Base-by-base conservation (phyloP, 2,329 filamentous ascomycete species). In the Sporothrix brunneoviolacea region DNA sequence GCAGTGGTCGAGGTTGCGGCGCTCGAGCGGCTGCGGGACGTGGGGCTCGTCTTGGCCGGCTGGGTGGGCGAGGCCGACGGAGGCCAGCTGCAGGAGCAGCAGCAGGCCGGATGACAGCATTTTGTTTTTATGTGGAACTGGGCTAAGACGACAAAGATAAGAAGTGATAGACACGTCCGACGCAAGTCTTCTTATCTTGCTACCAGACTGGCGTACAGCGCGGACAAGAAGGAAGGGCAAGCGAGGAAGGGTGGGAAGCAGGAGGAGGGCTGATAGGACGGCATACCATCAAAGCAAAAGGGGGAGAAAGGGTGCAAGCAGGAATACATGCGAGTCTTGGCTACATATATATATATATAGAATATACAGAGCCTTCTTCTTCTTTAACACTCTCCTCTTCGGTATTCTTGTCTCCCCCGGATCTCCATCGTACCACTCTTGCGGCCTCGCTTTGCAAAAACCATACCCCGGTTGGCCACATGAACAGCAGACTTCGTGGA, bases 1-100 rank as follows among this genome's bases (percentile, higher is more conserved):
- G 58, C 62, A 64, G 58, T 64, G 62, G 51, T 58, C 54, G 9
- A 64, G 60, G 5, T 58, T 60, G 51, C 59, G 60, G 45, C 58
- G 58, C 48, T 63, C 57, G 22, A 62, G 54, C 3, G 60, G 59
- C 16, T 59, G 54, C 39, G 57, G 57, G 19, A 60, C 55, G 47
- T 57, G 50, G 41, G 43, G 21, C 27, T 51, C 48, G 2, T 33
- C 41, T 15, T 62, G 58, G 54, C 57, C 55, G 45, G 59, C 60
- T 12, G 61, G 61, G 30, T 64, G 62, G 39, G 57, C 62, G 9
- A 59, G 21, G 15, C 43, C 56, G 33, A 59, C 41, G 18, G 59
- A 50, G 21, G 57, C 56, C 7, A 59, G 59, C 48, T 62, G 59
- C 53, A 62, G 43, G 3, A 48, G 40, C 33, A 62, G 46, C 16